phyloP scores from a whole-genome alignment of 176 grass and related monocot genomes.

The Zea mays region Zm-B73-REFERENCE-NAM-5.0 NC_050098.1:159885001-159885500 shows the following conservation, averaged over 20 bases:
- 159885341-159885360: slow-evolving; percentile 44
- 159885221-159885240: slow-evolving; percentile 30
- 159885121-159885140: slow-evolving; percentile 62
- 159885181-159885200: slow-evolving; percentile 28
- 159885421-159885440: slow-evolving; percentile 27
- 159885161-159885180: slow-evolving; percentile 14
- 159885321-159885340: slow-evolving; percentile 37
- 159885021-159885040: slow-evolving; percentile 61
- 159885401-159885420: slow-evolving; percentile 24
- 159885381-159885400: slow-evolving; percentile 34
- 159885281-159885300: neutral
- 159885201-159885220: slow-evolving; percentile 35
- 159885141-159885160: slow-evolving; percentile 48
- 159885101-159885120: slow-evolving; percentile 47
- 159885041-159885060: slow-evolving; percentile 55
- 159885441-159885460: neutral
- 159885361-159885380: slow-evolving; percentile 17
- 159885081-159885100: slow-evolving; percentile 50
- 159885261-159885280: too few relatives aligned
- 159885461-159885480: neutral
- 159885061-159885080: slow-evolving; percentile 52
- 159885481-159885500: neutral
- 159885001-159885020: slow-evolving; percentile 60
- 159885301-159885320: neutral
- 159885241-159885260: neutral